Conservation (phyloP, 225 moss, liverwort and hornwort genomes). For the Anthoceros angustus region DNA sequence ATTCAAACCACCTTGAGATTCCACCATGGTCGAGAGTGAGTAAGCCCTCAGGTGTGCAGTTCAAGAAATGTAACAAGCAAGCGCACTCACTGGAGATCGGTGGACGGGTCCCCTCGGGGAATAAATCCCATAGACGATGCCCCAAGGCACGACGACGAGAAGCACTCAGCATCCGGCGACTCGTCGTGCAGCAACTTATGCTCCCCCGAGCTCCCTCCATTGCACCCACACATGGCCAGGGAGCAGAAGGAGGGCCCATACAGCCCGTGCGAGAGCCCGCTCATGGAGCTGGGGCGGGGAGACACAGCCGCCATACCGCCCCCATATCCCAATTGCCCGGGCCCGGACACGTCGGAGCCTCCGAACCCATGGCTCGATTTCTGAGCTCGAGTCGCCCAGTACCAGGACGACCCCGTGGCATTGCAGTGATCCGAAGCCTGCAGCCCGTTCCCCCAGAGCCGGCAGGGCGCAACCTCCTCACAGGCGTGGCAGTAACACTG, state of each 20-base stretch:
- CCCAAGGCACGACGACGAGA: slow-evolving; percentile 66
- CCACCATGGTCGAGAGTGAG: neutral
- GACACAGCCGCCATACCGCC: slow-evolving; percentile 30
- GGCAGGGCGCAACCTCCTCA: slow-evolving; percentile 75
- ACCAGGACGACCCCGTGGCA: slow-evolving; percentile 55
- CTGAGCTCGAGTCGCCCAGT: slow-evolving; percentile 66
- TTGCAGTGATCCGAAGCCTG: slow-evolving; percentile 86
- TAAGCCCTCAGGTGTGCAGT: neutral
- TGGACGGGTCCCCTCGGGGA: slow-evolving; percentile 69
- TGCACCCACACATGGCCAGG: slow-evolving; percentile 38
- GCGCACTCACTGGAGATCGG: slow-evolving; percentile 58
- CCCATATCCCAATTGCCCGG: slow-evolving; percentile 22
- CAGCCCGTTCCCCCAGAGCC: slow-evolving; percentile 80
- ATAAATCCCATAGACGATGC: slow-evolving; percentile 72
- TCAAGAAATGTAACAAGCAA: slow-evolving; percentile 8
- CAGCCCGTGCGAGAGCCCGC: slow-evolving; percentile 56
- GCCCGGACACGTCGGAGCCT: slow-evolving; percentile 5
- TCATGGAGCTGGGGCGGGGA: slow-evolving; percentile 49
- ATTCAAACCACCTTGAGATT: slow-evolving; percentile 32
- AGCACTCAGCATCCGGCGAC: slow-evolving; percentile 60
- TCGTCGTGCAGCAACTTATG: slow-evolving; percentile 62
- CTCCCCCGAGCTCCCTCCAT: slow-evolving; percentile 44
- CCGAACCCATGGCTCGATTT: neutral
- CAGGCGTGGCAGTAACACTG: slow-evolving; percentile 99
- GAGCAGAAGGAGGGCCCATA: slow-evolving; percentile 72